Evolutionary conservation across 108 stramenopile genomes (phyloP).

Genomic region (Mediolabrus comicus): DNA sequence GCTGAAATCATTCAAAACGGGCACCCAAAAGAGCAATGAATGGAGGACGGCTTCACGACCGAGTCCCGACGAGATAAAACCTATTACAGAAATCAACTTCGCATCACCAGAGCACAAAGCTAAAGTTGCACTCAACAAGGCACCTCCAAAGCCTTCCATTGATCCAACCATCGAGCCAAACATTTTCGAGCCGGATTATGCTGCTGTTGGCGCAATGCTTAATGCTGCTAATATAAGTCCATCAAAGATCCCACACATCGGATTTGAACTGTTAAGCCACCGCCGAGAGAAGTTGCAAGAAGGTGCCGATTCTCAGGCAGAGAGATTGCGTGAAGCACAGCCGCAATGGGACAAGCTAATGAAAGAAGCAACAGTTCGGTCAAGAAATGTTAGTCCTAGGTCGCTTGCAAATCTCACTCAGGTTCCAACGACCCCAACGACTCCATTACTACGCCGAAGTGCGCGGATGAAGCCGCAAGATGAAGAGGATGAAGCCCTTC

Average conservation of each 20-base stretch:
- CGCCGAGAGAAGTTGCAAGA: not conserved
- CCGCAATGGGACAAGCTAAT: not conserved
- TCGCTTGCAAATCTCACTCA: not conserved
- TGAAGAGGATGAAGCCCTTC: not conserved
- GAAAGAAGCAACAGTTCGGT: not conserved
- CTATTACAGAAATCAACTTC: not conserved
- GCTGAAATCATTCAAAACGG: constrained; percentile 9
- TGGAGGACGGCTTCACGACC: constrained; percentile 2
- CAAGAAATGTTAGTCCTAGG: not conserved
- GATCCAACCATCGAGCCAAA: not conserved
- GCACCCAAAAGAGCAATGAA: constrained; percentile 11
- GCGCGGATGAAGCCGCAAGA: not conserved
- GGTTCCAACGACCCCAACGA: not conserved
- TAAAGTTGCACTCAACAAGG: not conserved
- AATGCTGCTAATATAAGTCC: constrained; percentile 7
- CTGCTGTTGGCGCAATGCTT: not conserved
- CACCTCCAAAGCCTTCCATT: not conserved
- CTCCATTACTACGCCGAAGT: not conserved
- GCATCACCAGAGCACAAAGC: constrained; percentile 13
- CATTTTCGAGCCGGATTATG: constrained; percentile 5
- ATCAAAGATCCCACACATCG: not conserved
- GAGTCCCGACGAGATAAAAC: not conserved
- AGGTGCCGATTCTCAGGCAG: not conserved
- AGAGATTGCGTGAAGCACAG: not conserved
- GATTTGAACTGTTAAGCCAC: not conserved